Percentiles rank a stretch among this genome's conserved stretches.
phyloP scores from a whole-genome alignment of 352 stramenopile genomes.

The Globisporangium spiculum region DNA sequence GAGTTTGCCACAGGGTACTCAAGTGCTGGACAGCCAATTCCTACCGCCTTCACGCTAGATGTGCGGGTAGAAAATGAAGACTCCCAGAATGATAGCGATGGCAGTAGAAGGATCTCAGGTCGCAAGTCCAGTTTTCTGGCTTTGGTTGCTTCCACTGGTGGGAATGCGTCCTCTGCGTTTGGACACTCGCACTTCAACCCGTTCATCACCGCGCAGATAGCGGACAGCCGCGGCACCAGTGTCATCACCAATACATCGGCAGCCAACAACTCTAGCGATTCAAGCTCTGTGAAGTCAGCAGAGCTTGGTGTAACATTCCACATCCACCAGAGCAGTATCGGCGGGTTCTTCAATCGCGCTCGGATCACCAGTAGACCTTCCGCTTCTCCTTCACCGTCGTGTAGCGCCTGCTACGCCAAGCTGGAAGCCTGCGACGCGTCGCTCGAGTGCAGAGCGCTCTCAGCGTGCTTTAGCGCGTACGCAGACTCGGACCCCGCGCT shows the following conservation, averaged over 20 bases:
- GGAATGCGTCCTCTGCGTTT: neutral
- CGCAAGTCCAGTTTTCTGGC: constrained; percentile 5
- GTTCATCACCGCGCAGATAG: neutral
- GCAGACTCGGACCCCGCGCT: neutral
- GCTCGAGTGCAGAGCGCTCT: constrained; percentile 14
- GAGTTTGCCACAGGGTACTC: neutral
- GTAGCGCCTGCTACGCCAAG: neutral
- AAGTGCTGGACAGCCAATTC: neutral
- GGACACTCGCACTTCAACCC: neutral
- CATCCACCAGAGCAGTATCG: neutral
- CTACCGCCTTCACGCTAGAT: neutral
- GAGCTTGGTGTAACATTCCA: neutral
- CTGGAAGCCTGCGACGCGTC: constrained; percentile 2
- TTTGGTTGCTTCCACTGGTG: neutral
- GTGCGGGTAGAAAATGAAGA: neutral
- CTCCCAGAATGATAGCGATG: neutral
- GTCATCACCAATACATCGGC: too few species aligned
- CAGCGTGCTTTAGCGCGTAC: constrained; percentile 6
- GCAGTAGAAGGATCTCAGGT: neutral
- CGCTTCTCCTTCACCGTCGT: neutral
- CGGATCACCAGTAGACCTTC: neutral
- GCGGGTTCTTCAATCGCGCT: constrained; percentile 11
- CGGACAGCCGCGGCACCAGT: too few species aligned
- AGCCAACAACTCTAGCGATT: neutral
- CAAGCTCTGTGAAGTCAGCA: neutral